Conservation (phyloP, 306 rosid species). For the Phaseolus lunatus region DNA sequence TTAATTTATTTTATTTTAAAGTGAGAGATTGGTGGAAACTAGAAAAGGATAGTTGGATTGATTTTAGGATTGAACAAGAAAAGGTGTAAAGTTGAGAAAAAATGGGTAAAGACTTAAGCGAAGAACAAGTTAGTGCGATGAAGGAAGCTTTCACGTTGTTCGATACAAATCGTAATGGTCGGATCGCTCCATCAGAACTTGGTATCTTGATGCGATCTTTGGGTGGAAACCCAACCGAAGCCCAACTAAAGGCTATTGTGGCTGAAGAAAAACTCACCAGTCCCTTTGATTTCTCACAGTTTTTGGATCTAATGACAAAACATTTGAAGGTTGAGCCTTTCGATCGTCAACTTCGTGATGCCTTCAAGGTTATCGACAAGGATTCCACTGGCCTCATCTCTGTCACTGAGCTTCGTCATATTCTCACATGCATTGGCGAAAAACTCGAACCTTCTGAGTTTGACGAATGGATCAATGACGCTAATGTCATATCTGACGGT, state of each 20-base stretch:
- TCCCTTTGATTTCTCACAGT: neutral
- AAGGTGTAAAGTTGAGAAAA: neutral
- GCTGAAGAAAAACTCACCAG: neutral
- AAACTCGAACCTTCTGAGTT: conserved; percentile 10
- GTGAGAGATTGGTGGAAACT: no score
- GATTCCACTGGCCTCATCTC: neutral
- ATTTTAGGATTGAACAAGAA: neutral
- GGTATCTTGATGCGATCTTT: conserved; percentile 3
- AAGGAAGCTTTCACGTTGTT: conserved; percentile 22
- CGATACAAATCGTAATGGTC: neutral
- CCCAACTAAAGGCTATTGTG: neutral
- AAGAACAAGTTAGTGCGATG: neutral
- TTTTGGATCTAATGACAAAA: neutral
- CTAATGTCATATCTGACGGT: neutral
- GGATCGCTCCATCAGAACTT: neutral
- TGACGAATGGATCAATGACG: neutral
- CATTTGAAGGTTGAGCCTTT: conserved; percentile 3
- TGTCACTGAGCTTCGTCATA: conserved; percentile 1
- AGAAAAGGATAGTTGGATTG: neutral
- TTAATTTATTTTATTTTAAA: no score
- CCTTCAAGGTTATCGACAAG: conserved; percentile 20
- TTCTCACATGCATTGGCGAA: conserved; percentile 8
- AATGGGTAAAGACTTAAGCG: neutral
- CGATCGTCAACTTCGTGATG: neutral
- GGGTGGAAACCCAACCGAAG: conserved; percentile 10